phyloP scores from a whole-genome alignment of 192 early-diverging fungal species.

The Podila epigama region DNA sequence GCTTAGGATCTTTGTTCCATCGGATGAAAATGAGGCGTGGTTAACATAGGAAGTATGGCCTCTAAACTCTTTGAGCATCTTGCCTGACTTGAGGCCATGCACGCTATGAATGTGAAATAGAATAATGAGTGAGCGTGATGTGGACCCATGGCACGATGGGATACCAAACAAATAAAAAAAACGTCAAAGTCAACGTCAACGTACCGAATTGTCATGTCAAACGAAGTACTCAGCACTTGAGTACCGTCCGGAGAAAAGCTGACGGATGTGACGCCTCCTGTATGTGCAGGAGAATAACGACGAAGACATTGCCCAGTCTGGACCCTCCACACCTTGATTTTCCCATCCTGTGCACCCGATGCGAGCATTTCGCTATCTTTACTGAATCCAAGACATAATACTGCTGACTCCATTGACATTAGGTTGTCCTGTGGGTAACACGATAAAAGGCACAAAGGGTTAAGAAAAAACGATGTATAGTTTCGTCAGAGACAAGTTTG shows the following conservation, averaged over 20 bases:
- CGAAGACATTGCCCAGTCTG: conserved; percentile 74
- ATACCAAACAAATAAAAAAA: no score
- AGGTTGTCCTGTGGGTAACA: conserved; percentile 68
- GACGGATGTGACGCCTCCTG: conserved; percentile 82
- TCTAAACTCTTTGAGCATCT: conserved; percentile 88
- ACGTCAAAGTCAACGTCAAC: background rate
- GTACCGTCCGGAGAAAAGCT: conserved; percentile 80
- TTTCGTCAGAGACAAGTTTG: background rate
- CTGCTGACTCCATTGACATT: conserved; percentile 92
- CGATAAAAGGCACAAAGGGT: conserved; percentile 3
- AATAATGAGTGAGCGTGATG: background rate
- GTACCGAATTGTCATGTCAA: conserved; percentile 81
- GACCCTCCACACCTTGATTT: conserved; percentile 89
- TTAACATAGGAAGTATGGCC: conserved; percentile 94
- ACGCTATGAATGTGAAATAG: conserved; percentile 58
- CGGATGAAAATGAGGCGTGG: conserved; percentile 72
- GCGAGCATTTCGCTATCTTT: conserved; percentile 82
- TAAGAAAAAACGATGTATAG: background rate
- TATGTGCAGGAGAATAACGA: conserved; percentile 84
- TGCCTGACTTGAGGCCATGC: conserved; percentile 93
- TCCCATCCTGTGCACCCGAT: conserved; percentile 86
- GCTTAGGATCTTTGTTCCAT: conserved; percentile 77
- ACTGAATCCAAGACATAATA: conserved; percentile 80
- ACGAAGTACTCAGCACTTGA: conserved; percentile 82
- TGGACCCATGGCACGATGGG: background rate